Base-by-base conservation (phyloP, 495 filamentous ascomycete genomes). In the Cercophora sp. region DNA sequence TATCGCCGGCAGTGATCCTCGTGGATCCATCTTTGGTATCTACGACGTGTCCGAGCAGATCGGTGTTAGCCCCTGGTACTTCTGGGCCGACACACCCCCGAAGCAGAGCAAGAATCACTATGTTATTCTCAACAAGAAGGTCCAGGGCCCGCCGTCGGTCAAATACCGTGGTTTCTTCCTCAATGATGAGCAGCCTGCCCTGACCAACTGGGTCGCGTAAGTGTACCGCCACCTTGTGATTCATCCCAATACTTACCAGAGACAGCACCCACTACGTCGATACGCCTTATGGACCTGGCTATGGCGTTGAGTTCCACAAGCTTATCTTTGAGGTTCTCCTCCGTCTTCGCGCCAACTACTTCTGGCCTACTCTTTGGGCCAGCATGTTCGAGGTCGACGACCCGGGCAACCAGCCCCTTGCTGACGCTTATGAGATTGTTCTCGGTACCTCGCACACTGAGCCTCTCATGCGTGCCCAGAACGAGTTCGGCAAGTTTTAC, bases 151-250 rank as follows among this genome's bases (percentile, higher is more conserved):
- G 13, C 85, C 87, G 18, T 79, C 74, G 2, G 79, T 91, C 48
- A 87, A 86, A 61, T 91, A 87, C 65, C 77, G 87, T 5, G 87
- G 85, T 8, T 81, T 91, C 62, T 91, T 91, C 71, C 71, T 91
- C 60, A 89, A 91, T 62, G 86, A 89, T 51, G 85, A 91, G 57
- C 81, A 84, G 46, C 87, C 86, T 1, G 83, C 81, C 0, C 61
- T 89, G 48, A 85, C 85, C 0, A 82, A 82, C 51, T 91, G 83
- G 83, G 77, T 88, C 23, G 71, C 79, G 55, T 67, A 61, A 59
- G 70, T 48, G 18, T 18, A 4, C 4, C 2, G 5, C 11, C 0
- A 2, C 23, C 18, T 6, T 29, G 11, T 8, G 8, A 2, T 20
- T 18, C 8, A 11, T 31, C 8, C 16, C 5, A 2, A 23, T 5